These are phyloP conservation scores for Begonia peltatifolia DNA, from an alignment of 306 rosid species.

Conservation along the genomic window DNA sequence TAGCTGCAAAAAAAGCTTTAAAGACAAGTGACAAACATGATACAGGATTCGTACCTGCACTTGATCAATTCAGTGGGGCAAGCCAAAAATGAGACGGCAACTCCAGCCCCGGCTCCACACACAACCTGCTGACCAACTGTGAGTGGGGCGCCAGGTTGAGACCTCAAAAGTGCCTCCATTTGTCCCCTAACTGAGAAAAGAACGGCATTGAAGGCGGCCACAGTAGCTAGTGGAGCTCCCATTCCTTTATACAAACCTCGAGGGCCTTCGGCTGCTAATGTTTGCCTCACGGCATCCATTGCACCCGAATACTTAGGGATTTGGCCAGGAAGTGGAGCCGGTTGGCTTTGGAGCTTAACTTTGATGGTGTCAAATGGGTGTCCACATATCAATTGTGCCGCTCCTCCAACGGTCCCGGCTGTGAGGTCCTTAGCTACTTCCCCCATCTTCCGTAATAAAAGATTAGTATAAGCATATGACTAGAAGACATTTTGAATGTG, in stretches of 20 bases:
- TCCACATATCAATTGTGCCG: conserved; percentile 74
- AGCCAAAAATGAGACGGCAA: conserved; percentile 86
- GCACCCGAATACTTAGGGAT: conserved; percentile 68
- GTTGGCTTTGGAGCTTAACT: conserved; percentile 99
- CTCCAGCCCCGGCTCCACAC: conserved; percentile 89
- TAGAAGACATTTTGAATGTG: too few species aligned
- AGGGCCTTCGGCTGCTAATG: conserved; percentile 83
- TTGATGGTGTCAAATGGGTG: conserved; percentile 97
- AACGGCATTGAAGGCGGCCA: conserved; percentile 91
- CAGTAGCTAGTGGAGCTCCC: conserved; percentile 98
- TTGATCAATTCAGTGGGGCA: conserved; percentile 92
- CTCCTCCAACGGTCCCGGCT: conserved; percentile 89
- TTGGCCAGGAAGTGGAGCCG: conserved; percentile 75
- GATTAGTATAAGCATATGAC: background rate
- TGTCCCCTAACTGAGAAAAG: conserved; percentile 85
- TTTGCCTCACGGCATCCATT: conserved; percentile 87
- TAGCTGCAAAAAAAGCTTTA: too few species aligned
- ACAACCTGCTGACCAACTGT: conserved; percentile 59
- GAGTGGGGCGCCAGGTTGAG: conserved; percentile 63
- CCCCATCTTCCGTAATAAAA: conserved; percentile 40
- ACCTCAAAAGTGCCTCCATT: conserved; percentile 59
- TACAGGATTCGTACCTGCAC: conserved; percentile 43
- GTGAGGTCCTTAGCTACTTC: conserved; percentile 85
- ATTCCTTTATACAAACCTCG: conserved; percentile 92
- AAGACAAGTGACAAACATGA: too few species aligned